These are phyloP conservation scores for Candida krabiensis DNA, from an alignment of 805 yeast species.

Conservation along the genomic window DNA sequence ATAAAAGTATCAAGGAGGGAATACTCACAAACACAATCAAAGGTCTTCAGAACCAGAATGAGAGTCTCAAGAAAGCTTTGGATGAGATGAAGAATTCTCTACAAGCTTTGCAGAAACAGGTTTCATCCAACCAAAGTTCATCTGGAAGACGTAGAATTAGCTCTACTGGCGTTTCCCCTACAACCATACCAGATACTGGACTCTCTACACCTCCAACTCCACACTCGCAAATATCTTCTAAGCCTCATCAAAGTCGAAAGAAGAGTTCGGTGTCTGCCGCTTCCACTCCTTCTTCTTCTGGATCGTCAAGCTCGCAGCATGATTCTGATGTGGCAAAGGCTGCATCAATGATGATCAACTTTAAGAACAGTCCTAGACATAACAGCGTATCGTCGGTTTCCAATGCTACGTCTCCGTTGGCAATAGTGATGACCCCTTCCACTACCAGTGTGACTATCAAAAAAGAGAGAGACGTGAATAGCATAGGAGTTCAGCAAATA, in stretches of 20 bases:
- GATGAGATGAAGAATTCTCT: constrained; percentile 38
- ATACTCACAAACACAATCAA: constrained; percentile 52
- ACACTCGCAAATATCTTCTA: constrained; percentile 9
- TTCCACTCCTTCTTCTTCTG: constrained; percentile 7
- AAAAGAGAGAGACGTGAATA: constrained; percentile 8
- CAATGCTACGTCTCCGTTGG: constrained; percentile 18
- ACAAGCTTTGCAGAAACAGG: constrained; percentile 19
- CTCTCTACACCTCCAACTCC: constrained; percentile 21
- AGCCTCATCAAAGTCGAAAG: neutral
- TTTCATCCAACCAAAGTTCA: constrained; percentile 2
- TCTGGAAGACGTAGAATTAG: constrained; percentile 7
- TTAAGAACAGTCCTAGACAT: constrained; percentile 27
- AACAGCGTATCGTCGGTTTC: constrained; percentile 23
- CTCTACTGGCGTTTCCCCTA: constrained; percentile 18
- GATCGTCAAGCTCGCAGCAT: constrained; percentile 5
- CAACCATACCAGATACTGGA: constrained; percentile 13
- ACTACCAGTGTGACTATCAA: constrained; percentile 1
- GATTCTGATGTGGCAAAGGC: constrained; percentile 27
- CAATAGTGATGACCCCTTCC: constrained; percentile 4
- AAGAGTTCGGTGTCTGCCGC: neutral
- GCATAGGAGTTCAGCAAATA: constrained; percentile 24
- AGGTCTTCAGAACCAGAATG: constrained; percentile 47
- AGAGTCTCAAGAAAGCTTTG: constrained; percentile 38
- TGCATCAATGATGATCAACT: constrained; percentile 30
- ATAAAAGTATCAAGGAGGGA: constrained; percentile 59